Conservation (phyloP, 805 yeast genomes). For the Yarrowia sp. region DNA sequence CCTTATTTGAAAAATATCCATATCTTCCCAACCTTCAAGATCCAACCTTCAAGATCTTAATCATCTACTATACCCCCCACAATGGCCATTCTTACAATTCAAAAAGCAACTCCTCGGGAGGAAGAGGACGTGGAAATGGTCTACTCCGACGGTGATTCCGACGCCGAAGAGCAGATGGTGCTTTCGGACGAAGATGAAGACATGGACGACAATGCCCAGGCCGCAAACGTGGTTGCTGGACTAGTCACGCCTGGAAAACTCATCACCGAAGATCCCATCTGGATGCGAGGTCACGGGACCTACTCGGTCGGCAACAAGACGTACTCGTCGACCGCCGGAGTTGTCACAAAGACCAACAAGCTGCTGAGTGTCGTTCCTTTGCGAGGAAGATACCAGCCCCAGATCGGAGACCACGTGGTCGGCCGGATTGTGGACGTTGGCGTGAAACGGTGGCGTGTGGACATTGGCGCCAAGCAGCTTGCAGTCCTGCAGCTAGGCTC, state of each 20-base stretch:
- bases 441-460: constrained; percentile 94
- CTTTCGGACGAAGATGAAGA: constrained; percentile 23
- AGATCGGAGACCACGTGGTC: constrained; percentile 93
- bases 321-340: constrained; percentile 92
- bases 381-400: constrained; percentile 87
- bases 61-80: background rate
- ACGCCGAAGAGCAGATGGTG: constrained; percentile 29
- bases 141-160: constrained; percentile 33
- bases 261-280: constrained; percentile 91
- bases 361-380: constrained; percentile 84
- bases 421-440: constrained; percentile 96
- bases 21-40: no score
- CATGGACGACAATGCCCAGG: constrained; percentile 35
- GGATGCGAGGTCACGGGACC: constrained; percentile 99
- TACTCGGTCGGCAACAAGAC: constrained; percentile 77
- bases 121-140: constrained; percentile 24
- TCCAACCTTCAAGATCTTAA: no score
- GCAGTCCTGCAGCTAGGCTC: constrained; percentile 94
- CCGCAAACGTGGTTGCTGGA: constrained; percentile 42
- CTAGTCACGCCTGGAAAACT: constrained; percentile 95
- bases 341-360: constrained; percentile 83
- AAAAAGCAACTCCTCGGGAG: constrained; percentile 15
- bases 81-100: constrained; percentile 32
- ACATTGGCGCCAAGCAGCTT: constrained; percentile 92
- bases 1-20: no score